A percentile compares a stretch with the other conserved stretches of the same genome.
Conservation (phyloP, 805 yeast genomes). For the Saccharomycopsis vini region DNA sequence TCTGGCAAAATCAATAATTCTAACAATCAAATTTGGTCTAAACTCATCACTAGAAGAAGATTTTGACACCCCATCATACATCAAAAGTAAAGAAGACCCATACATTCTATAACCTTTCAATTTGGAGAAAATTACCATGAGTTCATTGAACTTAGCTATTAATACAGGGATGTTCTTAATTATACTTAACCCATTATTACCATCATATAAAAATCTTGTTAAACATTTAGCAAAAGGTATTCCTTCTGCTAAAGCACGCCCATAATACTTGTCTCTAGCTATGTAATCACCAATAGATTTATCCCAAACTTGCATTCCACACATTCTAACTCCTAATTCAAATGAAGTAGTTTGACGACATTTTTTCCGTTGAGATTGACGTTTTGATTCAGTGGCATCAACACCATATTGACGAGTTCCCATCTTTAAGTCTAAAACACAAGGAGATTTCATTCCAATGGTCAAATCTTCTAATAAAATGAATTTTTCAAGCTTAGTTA, state of each 20-base stretch:
- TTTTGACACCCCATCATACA: constrained; percentile 65
- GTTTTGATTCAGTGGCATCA: constrained; percentile 71
- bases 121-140: constrained; percentile 43
- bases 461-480: constrained; percentile 87
- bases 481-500: constrained; percentile 68
- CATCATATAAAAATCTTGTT: constrained; percentile 74
- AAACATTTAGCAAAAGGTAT: constrained; percentile 68
- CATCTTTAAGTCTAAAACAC: constrained; percentile 93
- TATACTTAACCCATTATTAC: constrained; percentile 48
- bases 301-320: constrained; percentile 91
- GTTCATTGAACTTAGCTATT: constrained; percentile 48
- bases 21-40: constrained; percentile 30
- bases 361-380: constrained; percentile 69
- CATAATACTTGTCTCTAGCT: constrained; percentile 85
- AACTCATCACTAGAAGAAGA: constrained; percentile 18
- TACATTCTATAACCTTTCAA: constrained; percentile 77
- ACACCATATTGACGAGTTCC: constrained; percentile 98
- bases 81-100: constrained; percentile 80
- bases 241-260: constrained; percentile 66
- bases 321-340: constrained; percentile 78
- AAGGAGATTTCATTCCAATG: constrained; percentile 70
- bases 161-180: constrained; percentile 58
- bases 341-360: constrained; percentile 77
- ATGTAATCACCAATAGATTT: constrained; percentile 36
- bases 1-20: constrained; percentile 93